Base-by-base conservation (phyloP, 176 grass and related monocot species). In the Aegilops tauschii region DNA sequence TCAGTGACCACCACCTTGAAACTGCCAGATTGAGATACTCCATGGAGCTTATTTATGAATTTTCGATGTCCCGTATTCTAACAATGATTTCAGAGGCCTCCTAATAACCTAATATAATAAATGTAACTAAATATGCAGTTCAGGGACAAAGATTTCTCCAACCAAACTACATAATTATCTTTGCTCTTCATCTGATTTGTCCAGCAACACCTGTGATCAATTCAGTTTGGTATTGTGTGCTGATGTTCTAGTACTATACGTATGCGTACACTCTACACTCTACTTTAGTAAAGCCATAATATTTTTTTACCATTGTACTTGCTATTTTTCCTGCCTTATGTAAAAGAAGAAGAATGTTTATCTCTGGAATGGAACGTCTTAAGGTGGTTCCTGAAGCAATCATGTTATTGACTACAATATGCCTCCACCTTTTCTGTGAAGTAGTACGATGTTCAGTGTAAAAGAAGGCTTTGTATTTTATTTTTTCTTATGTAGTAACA, bases 31-130 rank as follows among this genome's bases (percentile, higher is more conserved):
- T 20, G 81, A 80, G 27, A 40, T 76, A 68, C 59, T 36, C 12
- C 16, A 74, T 89, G 18, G n/a, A 85, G 3, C 32, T 16, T 52
- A 52, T 52, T 76, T 81, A 21, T 69, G 16, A 80, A 69, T 45
- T 80, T 52, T 61, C 14, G 18, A 7, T 81, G 21, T 76, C 61
- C 34, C 56, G 27, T 58, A 76, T 13, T 65, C 12, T 75, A 81
- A 68, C 59, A 85, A 81, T 66, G 23, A 80, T 76, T 67, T 40
- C 25, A 34, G 76, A 85, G 81, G 83, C 25, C 75, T 77, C 82
- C 25, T n/a, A 20, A 21, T 80, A 32, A 85, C 76, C 75, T 54
- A 65, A 61, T 80, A 35, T 8, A 79, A 23, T 50, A 89, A 63
- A 71, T 79, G 31, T 29, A 28, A 40, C 8, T 40, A 9, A 9